Percentiles rank a stretch among this genome's conserved stretches.
Conservation (phyloP, 306 rosid species). For the Parietaria judaica region DNA sequence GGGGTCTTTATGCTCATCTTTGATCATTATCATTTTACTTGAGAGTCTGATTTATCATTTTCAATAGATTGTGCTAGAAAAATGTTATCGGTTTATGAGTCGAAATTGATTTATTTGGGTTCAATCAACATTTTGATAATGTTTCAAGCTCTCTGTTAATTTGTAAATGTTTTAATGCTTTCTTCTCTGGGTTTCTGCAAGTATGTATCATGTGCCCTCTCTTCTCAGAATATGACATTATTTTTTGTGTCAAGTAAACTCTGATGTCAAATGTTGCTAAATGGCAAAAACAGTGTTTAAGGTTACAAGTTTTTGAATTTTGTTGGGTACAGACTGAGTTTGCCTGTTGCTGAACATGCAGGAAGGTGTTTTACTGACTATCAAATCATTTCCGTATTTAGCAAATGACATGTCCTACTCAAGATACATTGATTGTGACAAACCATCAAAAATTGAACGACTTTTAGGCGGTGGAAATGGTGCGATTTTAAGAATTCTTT, state of each 20-base stretch:
- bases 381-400: slow-evolving; percentile 59
- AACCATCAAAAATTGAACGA: slow-evolving; percentile 62
- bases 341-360: slow-evolving; percentile 32
- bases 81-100: too few species aligned
- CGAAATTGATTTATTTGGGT: too few species aligned
- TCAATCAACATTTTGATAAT: too few species aligned
- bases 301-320: not conserved
- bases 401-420: slow-evolving; percentile 41
- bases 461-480: slow-evolving; percentile 84
- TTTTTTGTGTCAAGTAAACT: too few species aligned
- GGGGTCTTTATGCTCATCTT: not conserved
- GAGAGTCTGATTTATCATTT: not conserved
- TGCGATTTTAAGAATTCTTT: slow-evolving; percentile 12
- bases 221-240: too few species aligned
- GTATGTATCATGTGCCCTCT: too few species aligned
- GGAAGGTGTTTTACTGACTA: slow-evolving; percentile 66
- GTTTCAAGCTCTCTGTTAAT: too few species aligned
- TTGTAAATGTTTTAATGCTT: too few species aligned
- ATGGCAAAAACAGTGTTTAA: not conserved
- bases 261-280: too few species aligned
- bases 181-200: too few species aligned
- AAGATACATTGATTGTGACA: slow-evolving; percentile 27
- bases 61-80: not conserved
- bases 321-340: slow-evolving; percentile 8
- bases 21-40: not conserved